These are phyloP conservation scores for Penicillium maclennaniae DNA, from an alignment of 495 filamentous ascomycete genomes.

Conservation along the genomic window DNA sequence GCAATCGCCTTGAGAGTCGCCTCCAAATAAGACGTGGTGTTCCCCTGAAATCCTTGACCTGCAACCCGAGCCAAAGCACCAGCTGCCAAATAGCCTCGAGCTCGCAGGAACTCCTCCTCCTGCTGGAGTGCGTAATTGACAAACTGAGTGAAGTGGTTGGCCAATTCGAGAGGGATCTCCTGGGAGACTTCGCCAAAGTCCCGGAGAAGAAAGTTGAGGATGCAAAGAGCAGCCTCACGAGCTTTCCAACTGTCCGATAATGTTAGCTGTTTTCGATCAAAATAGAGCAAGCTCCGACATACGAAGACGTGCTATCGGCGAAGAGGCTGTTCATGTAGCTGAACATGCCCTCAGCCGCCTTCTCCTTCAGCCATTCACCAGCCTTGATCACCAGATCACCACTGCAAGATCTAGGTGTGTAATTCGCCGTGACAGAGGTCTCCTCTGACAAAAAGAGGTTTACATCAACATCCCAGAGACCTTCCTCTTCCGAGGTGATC, in stretches of 20 bases:
- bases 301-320: conserved; percentile 47
- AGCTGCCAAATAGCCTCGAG: conserved; percentile 79
- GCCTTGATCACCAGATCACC: conserved; percentile 88
- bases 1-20: conserved; percentile 70
- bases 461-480: conserved; percentile 92
- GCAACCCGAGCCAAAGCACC: conserved; percentile 63
- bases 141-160: conserved; percentile 68
- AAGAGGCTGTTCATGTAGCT: conserved; percentile 69
- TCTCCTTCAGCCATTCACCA: conserved; percentile 77
- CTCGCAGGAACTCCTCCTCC: conserved; percentile 65
- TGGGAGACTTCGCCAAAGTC: conserved; percentile 76
- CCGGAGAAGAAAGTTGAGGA: conserved; percentile 73
- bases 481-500: conserved; percentile 88
- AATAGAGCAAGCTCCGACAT: conserved; percentile 26
- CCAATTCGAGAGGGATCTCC: conserved; percentile 59
- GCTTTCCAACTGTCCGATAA: conserved; percentile 48
- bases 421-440: conserved; percentile 92
- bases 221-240: conserved; percentile 76
- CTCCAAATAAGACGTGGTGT: conserved; percentile 63
- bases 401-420: conserved; percentile 86
- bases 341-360: conserved; percentile 69
- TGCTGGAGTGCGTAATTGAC: conserved; percentile 74
- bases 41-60: conserved; percentile 49
- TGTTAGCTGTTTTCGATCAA: background rate
- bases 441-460: conserved; percentile 95